Conservation (phyloP, 441 rosid genomes). For the Arabidopsis hybrid region DNA sequence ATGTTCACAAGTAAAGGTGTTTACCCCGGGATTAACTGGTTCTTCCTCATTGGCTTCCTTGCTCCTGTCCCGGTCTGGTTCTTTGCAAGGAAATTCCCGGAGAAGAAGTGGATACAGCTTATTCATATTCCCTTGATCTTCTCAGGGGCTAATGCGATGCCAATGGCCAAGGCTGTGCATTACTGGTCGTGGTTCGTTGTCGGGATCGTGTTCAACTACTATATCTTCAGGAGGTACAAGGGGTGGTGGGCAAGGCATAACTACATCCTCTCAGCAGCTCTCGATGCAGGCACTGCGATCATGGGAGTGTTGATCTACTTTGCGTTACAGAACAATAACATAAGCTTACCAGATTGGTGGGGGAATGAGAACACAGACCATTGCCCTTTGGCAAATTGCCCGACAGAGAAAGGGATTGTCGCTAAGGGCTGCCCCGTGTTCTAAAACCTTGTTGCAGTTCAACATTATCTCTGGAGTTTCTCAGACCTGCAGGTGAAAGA, state of each 20-base stretch:
- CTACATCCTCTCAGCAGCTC: slow-evolving; percentile 69
- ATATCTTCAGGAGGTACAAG: slow-evolving; percentile 60
- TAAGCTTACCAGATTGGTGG: slow-evolving; percentile 78
- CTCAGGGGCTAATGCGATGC: slow-evolving; percentile 54
- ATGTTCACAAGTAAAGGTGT: slow-evolving; percentile 72
- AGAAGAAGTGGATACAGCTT: slow-evolving; percentile 66
- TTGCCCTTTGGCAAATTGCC: slow-evolving; percentile 70
- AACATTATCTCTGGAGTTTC: slow-evolving; percentile 5
- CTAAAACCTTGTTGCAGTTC: slow-evolving; percentile 32
- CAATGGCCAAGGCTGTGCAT: slow-evolving; percentile 71
- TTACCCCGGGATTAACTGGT: slow-evolving; percentile 72
- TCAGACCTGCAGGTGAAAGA: slow-evolving; percentile 12
- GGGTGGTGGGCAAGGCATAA: slow-evolving; percentile 84
- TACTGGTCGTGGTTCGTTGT: slow-evolving; percentile 69
- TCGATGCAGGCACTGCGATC: slow-evolving; percentile 79
- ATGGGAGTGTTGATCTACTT: slow-evolving; percentile 67
- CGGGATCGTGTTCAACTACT: slow-evolving; percentile 68
- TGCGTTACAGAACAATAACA: slow-evolving; percentile 55
- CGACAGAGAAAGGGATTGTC: slow-evolving; percentile 66
- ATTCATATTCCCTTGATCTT: slow-evolving; percentile 73
- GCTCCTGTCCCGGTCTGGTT: slow-evolving; percentile 81
- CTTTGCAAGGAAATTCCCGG: slow-evolving; percentile 63
- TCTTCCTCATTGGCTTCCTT: slow-evolving; percentile 74
- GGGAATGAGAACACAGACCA: slow-evolving; percentile 59
- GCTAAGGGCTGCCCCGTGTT: slow-evolving; percentile 59